Evolutionary conservation across 352 stramenopile species (phyloP).

Genomic region (Pythium sp.): DNA sequence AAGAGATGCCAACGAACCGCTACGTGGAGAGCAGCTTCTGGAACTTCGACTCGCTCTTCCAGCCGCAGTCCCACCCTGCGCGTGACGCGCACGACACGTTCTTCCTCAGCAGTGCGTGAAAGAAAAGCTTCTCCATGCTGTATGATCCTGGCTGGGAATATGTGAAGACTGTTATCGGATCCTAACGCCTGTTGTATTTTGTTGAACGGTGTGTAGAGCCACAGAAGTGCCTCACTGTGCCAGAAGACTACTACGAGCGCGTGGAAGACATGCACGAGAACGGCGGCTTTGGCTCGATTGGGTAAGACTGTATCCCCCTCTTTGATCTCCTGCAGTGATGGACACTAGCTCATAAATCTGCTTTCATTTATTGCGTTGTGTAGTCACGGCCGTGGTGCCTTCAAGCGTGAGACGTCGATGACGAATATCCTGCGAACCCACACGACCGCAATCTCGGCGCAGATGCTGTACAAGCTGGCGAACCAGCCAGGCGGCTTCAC

Average conservation of each 20-base stretch:
- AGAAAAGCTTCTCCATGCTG: background rate
- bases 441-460: conserved; percentile 98
- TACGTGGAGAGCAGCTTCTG: conserved; percentile 99
- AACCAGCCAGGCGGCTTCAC: conserved; percentile 95
- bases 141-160: background rate
- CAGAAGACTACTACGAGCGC: conserved; percentile 98
- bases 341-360: background rate
- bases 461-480: conserved; percentile 98
- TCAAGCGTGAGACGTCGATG: conserved; percentile 95
- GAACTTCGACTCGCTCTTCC: conserved; percentile 99
- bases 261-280: conserved; percentile 98
- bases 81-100: conserved; percentile 99
- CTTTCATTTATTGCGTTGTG: background rate
- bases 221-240: conserved; percentile 80
- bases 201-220: conserved; percentile 37
- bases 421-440: conserved; percentile 99
- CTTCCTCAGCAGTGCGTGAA: conserved; percentile 94
- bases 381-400: conserved; percentile 79
- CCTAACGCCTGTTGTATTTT: background rate
- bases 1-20: conserved; percentile 99
- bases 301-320: conserved; percentile 68
- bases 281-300: conserved; percentile 96
- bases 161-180: background rate
- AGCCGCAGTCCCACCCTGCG: conserved; percentile 98
- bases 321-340: background rate